Conservation (phyloP, 805 yeast genomes). For the Teunomyces pallodes region DNA sequence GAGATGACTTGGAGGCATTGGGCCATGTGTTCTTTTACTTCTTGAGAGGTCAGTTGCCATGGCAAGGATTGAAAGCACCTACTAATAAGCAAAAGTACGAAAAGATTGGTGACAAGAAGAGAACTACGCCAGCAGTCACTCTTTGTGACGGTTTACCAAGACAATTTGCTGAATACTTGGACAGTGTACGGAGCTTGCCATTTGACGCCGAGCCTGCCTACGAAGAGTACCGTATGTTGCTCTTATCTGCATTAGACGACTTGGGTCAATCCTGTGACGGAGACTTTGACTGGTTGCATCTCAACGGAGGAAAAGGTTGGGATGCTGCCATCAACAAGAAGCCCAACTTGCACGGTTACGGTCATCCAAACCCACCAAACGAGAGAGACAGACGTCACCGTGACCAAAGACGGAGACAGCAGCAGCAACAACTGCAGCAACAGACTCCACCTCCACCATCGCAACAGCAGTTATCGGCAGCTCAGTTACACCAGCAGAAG, state of each 20-base stretch:
- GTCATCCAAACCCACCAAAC: slow-evolving; percentile 62
- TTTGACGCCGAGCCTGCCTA: slow-evolving; percentile 83
- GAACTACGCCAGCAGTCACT: slow-evolving; percentile 62
- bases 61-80: slow-evolving; percentile 90
- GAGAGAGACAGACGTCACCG: slow-evolving; percentile 47
- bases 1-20: slow-evolving; percentile 78
- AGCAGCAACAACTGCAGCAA: slow-evolving; percentile 26
- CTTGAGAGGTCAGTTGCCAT: slow-evolving; percentile 74
- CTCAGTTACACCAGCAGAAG: slow-evolving; percentile 48
- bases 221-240: slow-evolving; percentile 58
- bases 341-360: slow-evolving; percentile 80
- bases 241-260: slow-evolving; percentile 57
- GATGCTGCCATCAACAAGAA: slow-evolving; percentile 71
- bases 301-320: slow-evolving; percentile 82
- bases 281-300: slow-evolving; percentile 77
- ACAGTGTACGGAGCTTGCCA: slow-evolving; percentile 62
- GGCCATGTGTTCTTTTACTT: slow-evolving; percentile 84
- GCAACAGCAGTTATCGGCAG: slow-evolving; percentile 41
- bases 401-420: slow-evolving; percentile 45
- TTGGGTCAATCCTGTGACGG: slow-evolving; percentile 62
- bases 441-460: slow-evolving; percentile 8
- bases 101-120: slow-evolving; percentile 79
- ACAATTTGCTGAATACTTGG: slow-evolving; percentile 73
- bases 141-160: slow-evolving; percentile 64
- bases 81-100: slow-evolving; percentile 82